phyloP scores from a whole-genome alignment of 2,329 filamentous ascomycete genomes.

The Fonsecaea erecta region DNA sequence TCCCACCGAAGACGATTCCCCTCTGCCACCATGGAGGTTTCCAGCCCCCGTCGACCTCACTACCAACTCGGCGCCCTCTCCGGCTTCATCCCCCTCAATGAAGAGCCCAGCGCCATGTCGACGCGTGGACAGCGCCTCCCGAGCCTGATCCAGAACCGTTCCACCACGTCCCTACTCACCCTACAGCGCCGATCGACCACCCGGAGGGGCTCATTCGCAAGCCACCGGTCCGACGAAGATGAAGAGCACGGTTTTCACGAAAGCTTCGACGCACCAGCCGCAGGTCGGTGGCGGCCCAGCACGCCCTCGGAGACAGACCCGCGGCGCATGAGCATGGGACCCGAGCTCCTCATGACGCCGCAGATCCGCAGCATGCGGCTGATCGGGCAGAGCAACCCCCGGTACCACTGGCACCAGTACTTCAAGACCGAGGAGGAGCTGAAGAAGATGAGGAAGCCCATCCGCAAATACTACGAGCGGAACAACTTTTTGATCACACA shows the following conservation, averaged over 20 bases:
- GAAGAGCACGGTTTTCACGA: slow-evolving; percentile 28
- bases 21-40: slow-evolving; percentile 14
- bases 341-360: slow-evolving; percentile 39
- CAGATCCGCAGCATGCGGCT: slow-evolving; percentile 69
- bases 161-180: slow-evolving; percentile 34
- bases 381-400: slow-evolving; percentile 84
- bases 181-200: slow-evolving; percentile 18
- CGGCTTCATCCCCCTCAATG: slow-evolving; percentile 41
- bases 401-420: slow-evolving; percentile 84
- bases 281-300: slow-evolving; percentile 33
- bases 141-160: slow-evolving; percentile 40
- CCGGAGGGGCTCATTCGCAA: slow-evolving; percentile 29
- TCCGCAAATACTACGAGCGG: slow-evolving; percentile 85
- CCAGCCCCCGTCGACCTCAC: slow-evolving; percentile 26
- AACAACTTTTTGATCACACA: slow-evolving; percentile 88
- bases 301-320: slow-evolving; percentile 28
- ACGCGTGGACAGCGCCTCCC: slow-evolving; percentile 48
- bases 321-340: slow-evolving; percentile 33
- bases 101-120: slow-evolving; percentile 44
- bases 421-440: slow-evolving; percentile 81
- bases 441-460: slow-evolving; percentile 69
- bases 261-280: slow-evolving; percentile 9
- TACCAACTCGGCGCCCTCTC: slow-evolving; percentile 34
- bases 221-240: slow-evolving; percentile 33
- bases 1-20: not conserved